These are phyloP conservation scores for Pestalotiopsis sp. DNA, from an alignment of 2,329 filamentous ascomycete genomes.

Conservation along the genomic window DNA sequence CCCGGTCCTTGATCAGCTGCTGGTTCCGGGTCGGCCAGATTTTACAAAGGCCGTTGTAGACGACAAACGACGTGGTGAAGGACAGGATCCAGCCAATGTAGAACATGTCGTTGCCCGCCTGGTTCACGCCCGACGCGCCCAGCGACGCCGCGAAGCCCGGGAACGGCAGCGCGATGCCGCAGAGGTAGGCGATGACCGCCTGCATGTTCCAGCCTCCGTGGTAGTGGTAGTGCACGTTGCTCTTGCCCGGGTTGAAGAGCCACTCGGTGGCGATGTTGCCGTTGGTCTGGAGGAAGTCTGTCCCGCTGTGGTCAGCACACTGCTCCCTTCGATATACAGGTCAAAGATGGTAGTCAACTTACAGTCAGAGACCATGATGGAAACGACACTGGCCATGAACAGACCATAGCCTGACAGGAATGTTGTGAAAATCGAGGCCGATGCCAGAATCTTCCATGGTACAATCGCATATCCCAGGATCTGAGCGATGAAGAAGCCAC, in stretches of 20 bases:
- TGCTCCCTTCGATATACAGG: background rate
- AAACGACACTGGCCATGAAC: slow-evolving; percentile 7
- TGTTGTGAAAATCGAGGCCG: slow-evolving; percentile 41
- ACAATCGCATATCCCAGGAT: slow-evolving; percentile 38
- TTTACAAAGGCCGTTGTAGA: slow-evolving; percentile 3
- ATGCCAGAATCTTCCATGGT: slow-evolving; percentile 46
- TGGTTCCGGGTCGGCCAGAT: slow-evolving; percentile 9
- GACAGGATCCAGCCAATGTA: slow-evolving; percentile 11
- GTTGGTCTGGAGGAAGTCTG: slow-evolving; percentile 5
- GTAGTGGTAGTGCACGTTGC: slow-evolving; percentile 9
- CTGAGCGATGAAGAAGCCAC: slow-evolving; percentile 43
- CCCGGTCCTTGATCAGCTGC: background rate
- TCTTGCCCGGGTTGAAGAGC: slow-evolving; percentile 8
- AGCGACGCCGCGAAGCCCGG: slow-evolving; percentile 8
- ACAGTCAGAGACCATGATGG: slow-evolving; percentile 11
- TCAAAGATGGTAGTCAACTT: background rate
- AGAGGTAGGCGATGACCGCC: slow-evolving; percentile 6
- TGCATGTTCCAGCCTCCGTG: slow-evolving; percentile 10
- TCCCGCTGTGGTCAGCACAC: background rate
- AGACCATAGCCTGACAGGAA: slow-evolving; percentile 35
- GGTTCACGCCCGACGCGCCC: slow-evolving; percentile 9
- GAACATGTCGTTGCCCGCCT: slow-evolving; percentile 10
- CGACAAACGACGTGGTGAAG: slow-evolving; percentile 6
- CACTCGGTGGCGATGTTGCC: slow-evolving; percentile 8
- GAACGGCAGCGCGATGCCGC: slow-evolving; percentile 7